Conservation (phyloP, 192 early-diverging fungal species). For the Coemansia sp. region DNA sequence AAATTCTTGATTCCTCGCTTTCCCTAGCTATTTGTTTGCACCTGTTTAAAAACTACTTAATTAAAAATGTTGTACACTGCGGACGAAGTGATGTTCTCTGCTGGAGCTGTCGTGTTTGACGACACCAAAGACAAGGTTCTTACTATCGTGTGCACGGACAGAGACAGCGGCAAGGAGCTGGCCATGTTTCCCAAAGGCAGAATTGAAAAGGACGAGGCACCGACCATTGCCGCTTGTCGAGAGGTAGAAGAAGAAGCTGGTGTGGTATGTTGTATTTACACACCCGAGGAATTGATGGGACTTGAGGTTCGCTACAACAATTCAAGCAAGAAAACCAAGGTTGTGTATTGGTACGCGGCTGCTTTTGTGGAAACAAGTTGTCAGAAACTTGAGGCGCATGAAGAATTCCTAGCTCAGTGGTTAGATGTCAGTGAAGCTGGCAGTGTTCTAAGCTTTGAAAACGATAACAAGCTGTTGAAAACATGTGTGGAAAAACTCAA, state of each 20-base stretch:
- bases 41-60: not conserved
- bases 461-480: constrained; percentile 18
- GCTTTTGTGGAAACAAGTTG: constrained; percentile 10
- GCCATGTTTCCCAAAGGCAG: constrained; percentile 47
- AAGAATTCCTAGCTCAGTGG: constrained; percentile 25
- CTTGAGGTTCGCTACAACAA: constrained; percentile 26
- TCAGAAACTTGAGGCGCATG: constrained; percentile 33
- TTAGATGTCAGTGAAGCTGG: constrained; percentile 13
- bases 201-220: constrained; percentile 27
- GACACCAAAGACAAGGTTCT: constrained; percentile 10
- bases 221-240: constrained; percentile 25
- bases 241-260: constrained; percentile 49
- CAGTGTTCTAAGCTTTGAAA: constrained; percentile 15
- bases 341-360: constrained; percentile 51
- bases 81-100: constrained; percentile 30
- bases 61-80: constrained; percentile 24
- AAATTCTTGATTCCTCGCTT: not conserved
- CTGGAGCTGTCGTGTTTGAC: constrained; percentile 49
- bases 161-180: not conserved
- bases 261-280: constrained; percentile 23
- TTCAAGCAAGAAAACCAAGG: constrained; percentile 20
- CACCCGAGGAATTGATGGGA: constrained; percentile 21
- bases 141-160: constrained; percentile 15
- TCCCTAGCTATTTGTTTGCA: not conserved
- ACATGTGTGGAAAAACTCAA: constrained; percentile 1